Percentiles rank a stretch among this genome's conserved stretches.
Conservation (phyloP, 768 basidiomycete species). For the Mycena pura region DNA sequence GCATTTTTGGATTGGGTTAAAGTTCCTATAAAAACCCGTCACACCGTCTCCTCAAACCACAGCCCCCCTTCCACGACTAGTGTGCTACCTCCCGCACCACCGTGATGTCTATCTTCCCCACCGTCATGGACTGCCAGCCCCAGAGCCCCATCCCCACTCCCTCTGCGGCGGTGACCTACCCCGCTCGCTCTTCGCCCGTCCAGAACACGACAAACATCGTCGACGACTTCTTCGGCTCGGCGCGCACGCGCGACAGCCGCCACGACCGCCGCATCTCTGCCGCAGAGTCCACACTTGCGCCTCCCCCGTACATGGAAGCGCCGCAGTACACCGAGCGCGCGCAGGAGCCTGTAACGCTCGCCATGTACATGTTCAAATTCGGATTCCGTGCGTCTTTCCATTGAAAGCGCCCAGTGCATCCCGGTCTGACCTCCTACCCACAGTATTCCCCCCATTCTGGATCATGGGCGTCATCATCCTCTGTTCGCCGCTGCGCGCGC, state of each 20-base stretch:
- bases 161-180: conserved; percentile 6
- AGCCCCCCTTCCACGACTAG: too few species aligned
- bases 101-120: conserved; percentile 3
- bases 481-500: conserved; percentile 56
- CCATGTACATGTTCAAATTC: conserved; percentile 67
- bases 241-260: conserved; percentile 47
- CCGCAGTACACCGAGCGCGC: conserved; percentile 40
- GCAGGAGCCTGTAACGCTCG: conserved; percentile 60
- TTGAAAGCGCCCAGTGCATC: background rate
- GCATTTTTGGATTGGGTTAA: too few species aligned
- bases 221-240: conserved; percentile 44
- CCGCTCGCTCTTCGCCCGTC: conserved; percentile 10
- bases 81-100: too few species aligned
- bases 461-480: conserved; percentile 63
- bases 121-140: background rate
- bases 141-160: background rate
- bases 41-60: too few species aligned
- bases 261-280: conserved; percentile 46
- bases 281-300: conserved; percentile 27
- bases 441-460: conserved; percentile 72
- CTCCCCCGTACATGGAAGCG: conserved; percentile 55
- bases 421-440: conserved; percentile 2
- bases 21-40: too few species aligned
- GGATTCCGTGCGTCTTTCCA: conserved; percentile 58
- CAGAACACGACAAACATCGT: conserved; percentile 30